These are phyloP conservation scores for Neurospora tetrasperma DNA, from an alignment of 495 filamentous ascomycete genomes.

Conservation along the genomic window DNA sequence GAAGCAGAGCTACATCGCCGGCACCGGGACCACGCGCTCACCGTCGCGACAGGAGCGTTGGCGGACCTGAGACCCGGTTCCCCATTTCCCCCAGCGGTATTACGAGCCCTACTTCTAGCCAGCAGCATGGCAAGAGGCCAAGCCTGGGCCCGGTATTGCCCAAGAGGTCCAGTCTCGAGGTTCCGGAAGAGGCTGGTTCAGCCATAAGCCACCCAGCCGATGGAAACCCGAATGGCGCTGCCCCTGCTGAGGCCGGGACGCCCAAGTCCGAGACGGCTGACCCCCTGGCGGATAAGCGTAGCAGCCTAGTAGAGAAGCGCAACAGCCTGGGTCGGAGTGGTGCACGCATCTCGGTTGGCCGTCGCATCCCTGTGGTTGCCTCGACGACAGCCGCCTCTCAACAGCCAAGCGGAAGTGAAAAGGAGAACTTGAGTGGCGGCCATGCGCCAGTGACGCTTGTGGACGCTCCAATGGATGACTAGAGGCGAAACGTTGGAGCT, in stretches of 20 bases:
- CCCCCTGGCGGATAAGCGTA: conserved; percentile 30
- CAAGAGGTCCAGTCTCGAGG: conserved; percentile 37
- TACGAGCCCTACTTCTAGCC: conserved; percentile 39
- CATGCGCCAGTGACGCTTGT: conserved; percentile 19
- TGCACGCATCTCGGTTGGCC: conserved; percentile 31
- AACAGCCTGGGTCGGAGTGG: conserved; percentile 41
- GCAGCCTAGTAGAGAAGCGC: conserved; percentile 32
- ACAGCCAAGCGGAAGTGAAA: conserved; percentile 1
- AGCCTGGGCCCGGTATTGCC: conserved; percentile 29
- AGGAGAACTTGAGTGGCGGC: neutral
- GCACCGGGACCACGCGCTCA: conserved; percentile 48
- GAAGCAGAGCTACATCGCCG: conserved; percentile 67
- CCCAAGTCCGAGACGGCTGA: conserved; percentile 23
- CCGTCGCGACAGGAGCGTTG: conserved; percentile 72
- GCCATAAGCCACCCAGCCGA: conserved; percentile 32
- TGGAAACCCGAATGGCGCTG: conserved; percentile 29
- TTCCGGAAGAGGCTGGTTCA: conserved; percentile 31
- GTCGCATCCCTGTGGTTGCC: conserved; percentile 25
- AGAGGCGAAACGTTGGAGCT: conserved; percentile 8
- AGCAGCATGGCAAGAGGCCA: conserved; percentile 33
- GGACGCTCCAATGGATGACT: conserved; percentile 29
- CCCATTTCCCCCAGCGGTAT: conserved; percentile 62
- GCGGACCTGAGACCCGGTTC: conserved; percentile 72
- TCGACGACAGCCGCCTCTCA: conserved; percentile 4
- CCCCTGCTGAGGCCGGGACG: conserved; percentile 17